Evolutionary conservation across 2,329 filamentous ascomycete genomes (phyloP).

Genomic region (Colletotrichum sp.): DNA sequence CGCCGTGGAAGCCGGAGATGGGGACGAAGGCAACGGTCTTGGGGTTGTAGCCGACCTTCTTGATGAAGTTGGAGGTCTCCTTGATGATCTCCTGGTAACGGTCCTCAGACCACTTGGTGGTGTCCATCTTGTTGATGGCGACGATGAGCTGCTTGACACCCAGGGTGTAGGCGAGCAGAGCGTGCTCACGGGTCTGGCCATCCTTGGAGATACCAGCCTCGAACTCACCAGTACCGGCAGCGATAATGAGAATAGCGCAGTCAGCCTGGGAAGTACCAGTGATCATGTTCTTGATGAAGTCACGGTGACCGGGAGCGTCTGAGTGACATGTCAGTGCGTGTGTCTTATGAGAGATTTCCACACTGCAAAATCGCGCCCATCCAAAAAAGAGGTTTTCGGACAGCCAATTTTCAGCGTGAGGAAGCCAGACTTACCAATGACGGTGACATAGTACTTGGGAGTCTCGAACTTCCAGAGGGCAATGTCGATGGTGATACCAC

Average conservation of each 20-base stretch:
- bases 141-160: slow-evolving; percentile 99
- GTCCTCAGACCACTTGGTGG: slow-evolving; percentile 94
- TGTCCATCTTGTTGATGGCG: slow-evolving; percentile 99
- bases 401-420: not conserved
- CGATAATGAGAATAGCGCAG: slow-evolving; percentile 99
- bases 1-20: slow-evolving; percentile 99
- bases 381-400: not conserved
- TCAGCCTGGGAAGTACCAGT: slow-evolving; percentile 99
- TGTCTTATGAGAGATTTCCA: not conserved
- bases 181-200: slow-evolving; percentile 99
- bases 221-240: slow-evolving; percentile 99
- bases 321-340: not conserved
- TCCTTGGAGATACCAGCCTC: slow-evolving; percentile 99
- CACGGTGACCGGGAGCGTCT: slow-evolving; percentile 99
- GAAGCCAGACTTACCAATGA: slow-evolving; percentile 74
- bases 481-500: slow-evolving; percentile 99
- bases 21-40: slow-evolving; percentile 98
- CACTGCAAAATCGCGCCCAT: not conserved
- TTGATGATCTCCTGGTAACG: slow-evolving; percentile 99
- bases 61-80: slow-evolving; percentile 99
- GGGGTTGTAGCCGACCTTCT: slow-evolving; percentile 99
- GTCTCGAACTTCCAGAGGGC: slow-evolving; percentile 99
- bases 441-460: slow-evolving; percentile 95
- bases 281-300: slow-evolving; percentile 99
- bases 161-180: slow-evolving; percentile 98